Evolutionary conservation across 768 basidiomycete species (phyloP).

Genomic region (Kwoniella dendrophila): DNA sequence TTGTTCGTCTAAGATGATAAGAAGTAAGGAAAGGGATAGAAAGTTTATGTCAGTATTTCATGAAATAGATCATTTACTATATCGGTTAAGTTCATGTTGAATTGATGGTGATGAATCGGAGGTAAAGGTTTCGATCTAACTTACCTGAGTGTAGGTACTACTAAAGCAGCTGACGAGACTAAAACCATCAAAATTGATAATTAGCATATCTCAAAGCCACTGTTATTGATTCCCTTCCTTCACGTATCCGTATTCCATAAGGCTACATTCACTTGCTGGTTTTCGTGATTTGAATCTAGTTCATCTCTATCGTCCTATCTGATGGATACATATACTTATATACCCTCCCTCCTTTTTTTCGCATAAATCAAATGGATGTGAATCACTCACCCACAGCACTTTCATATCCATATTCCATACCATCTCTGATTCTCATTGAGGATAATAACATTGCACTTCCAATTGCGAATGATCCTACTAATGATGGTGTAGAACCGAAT

Average conservation of each 20-base stretch:
- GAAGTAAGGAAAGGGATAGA: not conserved
- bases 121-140: not conserved
- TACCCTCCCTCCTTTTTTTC: too few relatives aligned
- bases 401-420: constrained; percentile 54
- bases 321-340: too few relatives aligned
- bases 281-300: too few relatives aligned
- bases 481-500: constrained; percentile 43
- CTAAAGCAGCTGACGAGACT: constrained; percentile 29
- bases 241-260: too few relatives aligned
- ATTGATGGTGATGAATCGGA: not conserved
- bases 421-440: constrained; percentile 53
- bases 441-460: constrained; percentile 51
- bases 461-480: constrained; percentile 49
- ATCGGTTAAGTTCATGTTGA: not conserved
- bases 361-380: not conserved
- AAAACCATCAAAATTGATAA: not conserved
- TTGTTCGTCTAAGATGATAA: constrained; percentile 25
- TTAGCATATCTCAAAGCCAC: not conserved
- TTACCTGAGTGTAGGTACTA: constrained; percentile 28
- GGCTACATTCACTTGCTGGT: too few relatives aligned
- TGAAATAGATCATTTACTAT: not conserved
- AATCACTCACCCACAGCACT: constrained; percentile 49
- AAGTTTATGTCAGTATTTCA: not conserved
- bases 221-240: not conserved
- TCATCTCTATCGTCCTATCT: too few relatives aligned